Evolutionary conservation across 345 rosid genomes (phyloP), one percentile per base, ranked within the genome.

Genomic region (Bruguiera sexangula): DNA sequence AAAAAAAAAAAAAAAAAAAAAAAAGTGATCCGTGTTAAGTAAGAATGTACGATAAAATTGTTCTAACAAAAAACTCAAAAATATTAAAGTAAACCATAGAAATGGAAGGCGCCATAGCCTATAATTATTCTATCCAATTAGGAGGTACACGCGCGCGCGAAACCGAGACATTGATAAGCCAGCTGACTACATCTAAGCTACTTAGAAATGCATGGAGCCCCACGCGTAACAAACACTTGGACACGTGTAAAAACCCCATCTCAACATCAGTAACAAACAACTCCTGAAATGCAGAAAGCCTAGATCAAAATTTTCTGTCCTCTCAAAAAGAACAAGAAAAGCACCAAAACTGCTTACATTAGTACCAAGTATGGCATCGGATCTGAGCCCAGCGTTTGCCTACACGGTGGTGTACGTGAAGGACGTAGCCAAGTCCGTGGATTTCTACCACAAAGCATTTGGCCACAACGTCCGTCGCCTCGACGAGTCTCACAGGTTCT

Each of bases 371-470:
- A 82, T 82, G 87, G 82, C 83, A 34, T 76, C 90, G 3, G 71
- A 73, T 76, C 71, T 65, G 20, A 32, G 24, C 39, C 96, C 96
- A 19, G 70, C 76, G 54, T 85, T 83, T 63, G 97, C 85, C 22
- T 94, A 88, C 78, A 76, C 85, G 21, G 82, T 88, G 50, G 69
- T 87, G 39, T 91, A 91, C 78, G 97, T 89, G 10, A 71, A 70
- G 61, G 95, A 89, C 70, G 95, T 91, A 0, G 95, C 86, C 54
- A 82, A 84, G 72, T 91, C 96, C 6, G 80, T 85, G 0, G 93
- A 76, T 48, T 89, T 94, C 79, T 94, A 88, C 75, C 72, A 88
- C 31, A 86, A 75, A 79, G 97, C 93, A 20, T 91, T 91, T 61
- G 97, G 93, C 48, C 75, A 80, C 67, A 65, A 73, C 31, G 93